Evolutionary conservation across 371 early-diverging fungal species (phyloP).

Genomic region (Mucor plumbeus): DNA sequence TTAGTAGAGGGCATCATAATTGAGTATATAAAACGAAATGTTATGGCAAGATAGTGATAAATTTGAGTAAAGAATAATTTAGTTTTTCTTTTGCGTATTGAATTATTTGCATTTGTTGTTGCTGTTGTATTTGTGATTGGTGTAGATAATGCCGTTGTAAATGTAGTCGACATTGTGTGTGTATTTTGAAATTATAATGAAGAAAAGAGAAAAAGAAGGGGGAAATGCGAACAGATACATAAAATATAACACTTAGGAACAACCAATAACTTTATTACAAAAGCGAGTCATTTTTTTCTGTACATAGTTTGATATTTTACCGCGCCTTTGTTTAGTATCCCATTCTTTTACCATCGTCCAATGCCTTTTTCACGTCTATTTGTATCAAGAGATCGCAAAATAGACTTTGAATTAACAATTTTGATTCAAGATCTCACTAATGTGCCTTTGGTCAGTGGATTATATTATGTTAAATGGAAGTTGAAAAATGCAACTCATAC

Average conservation of each 20-base stretch:
- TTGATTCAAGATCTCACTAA: slow-evolving; percentile 64
- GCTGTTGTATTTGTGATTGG: slow-evolving; percentile 7
- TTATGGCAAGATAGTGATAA: slow-evolving; percentile 21
- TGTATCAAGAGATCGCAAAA: slow-evolving; percentile 62
- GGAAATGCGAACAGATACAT: slow-evolving; percentile 3
- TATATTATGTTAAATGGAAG: slow-evolving; percentile 70
- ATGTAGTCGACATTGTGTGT: slow-evolving; percentile 18
- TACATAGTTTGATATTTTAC: not conserved
- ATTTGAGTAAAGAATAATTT: slow-evolving; percentile 22
- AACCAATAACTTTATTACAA: slow-evolving; percentile 10
- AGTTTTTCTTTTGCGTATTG: slow-evolving; percentile 14
- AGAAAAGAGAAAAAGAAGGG: slow-evolving; percentile 11
- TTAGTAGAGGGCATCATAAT: slow-evolving; percentile 7
- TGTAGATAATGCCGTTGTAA: slow-evolving; percentile 20
- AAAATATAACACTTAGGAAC: slow-evolving; percentile 12
- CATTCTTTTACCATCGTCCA: not conserved
- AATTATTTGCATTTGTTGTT: slow-evolving; percentile 9
- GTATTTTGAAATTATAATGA: not conserved
- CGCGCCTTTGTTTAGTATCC: not conserved
- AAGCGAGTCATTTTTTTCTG: slow-evolving; percentile 2
- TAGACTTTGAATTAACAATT: slow-evolving; percentile 55
- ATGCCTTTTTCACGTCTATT: slow-evolving; percentile 55
- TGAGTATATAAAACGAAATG: slow-evolving; percentile 20
- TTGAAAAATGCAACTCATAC: slow-evolving; percentile 54
- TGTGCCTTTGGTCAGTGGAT: slow-evolving; percentile 70